phyloP scores from a whole-genome alignment of 441 rosid species.

The Populus hybrid region DNA sequence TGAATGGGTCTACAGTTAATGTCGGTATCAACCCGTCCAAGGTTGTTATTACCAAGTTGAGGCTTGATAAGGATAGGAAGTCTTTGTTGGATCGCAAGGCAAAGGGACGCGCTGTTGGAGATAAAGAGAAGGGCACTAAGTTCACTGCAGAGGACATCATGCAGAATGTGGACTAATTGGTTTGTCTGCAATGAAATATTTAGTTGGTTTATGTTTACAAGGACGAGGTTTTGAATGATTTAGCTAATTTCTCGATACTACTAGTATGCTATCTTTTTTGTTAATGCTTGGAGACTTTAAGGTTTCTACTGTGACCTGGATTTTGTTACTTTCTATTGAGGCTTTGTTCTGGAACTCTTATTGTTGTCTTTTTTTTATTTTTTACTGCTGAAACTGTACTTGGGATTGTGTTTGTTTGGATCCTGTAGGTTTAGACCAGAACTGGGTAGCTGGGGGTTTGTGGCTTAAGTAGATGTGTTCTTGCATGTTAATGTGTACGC shows the following conservation, averaged over 20 bases:
- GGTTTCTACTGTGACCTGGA: not conserved
- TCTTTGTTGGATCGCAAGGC: constrained; percentile 75
- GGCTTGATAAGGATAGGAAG: constrained; percentile 78
- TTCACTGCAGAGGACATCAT: constrained; percentile 75
- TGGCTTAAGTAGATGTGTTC: too few species aligned
- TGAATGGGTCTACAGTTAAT: constrained; percentile 75
- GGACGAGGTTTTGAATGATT: not conserved
- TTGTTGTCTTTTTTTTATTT: too few species aligned
- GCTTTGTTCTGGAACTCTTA: too few species aligned
- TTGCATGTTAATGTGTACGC: too few species aligned
- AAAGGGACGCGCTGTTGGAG: constrained; percentile 70
- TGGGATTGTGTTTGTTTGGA: too few species aligned
- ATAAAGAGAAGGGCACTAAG: constrained; percentile 83
- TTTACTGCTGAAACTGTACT: too few species aligned
- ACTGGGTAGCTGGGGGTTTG: too few species aligned
- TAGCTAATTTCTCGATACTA: not conserved
- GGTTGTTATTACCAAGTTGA: constrained; percentile 75
- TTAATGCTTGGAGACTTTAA: not conserved
- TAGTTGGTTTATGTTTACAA: not conserved
- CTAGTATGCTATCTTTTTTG: not conserved
- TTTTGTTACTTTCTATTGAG: not conserved
- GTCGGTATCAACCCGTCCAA: constrained; percentile 78
- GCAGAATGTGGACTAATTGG: constrained; percentile 64
- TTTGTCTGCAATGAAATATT: not conserved
- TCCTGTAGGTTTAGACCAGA: too few species aligned